Base-by-base conservation (phyloP, 2,329 filamentous ascomycete species). In the Colletotrichum spaethianum region DNA sequence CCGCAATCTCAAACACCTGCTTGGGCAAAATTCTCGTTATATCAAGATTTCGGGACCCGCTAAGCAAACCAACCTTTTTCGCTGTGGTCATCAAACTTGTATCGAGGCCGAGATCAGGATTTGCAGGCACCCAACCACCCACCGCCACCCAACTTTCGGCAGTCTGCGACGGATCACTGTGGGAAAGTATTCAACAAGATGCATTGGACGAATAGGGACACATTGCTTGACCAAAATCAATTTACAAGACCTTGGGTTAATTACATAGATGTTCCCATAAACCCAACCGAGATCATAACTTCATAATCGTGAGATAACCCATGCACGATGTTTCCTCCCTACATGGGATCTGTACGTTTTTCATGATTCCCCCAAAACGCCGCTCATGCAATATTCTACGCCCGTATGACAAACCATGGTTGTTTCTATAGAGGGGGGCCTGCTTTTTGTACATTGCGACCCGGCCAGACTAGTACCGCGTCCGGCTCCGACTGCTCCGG, bases 401-500 rank as follows among this genome's bases (percentile, higher is more conserved):
- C 50, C 55, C 28, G 53, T 6, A 4, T n/a, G 14, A 23, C 31
- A 14, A 38, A 26, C 20, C 46, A n/a, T 28, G n/a, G 12, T 14
- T 1, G n/a, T 20, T 14, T 1, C 31, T 23, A 8, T 7, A 3
- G 11, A 4, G 20, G 11, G 9, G 20, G 6, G 9, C 31, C 33
- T 52, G 16, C 23, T 63, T 20, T 20, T 16, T 18, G 31, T 12
- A 28, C n/a, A 14, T 12, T 3, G 33, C 31, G 31, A 33, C 20
- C 8, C 50, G 2, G 9, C 42, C 42, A 33, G 9, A 20, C 59
- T 64, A 72, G 18, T 72, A 61, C 18, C 70, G 64, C n/a, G 70
- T 46, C 44, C 65, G 59, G 66, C 70, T 72, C 7, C 70, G 65
- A 23, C 70, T 72, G 36, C 42, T 63, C 11, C 52, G 44, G 18